Percentiles rank a stretch among this genome's conserved stretches.
Evolutionary conservation across 805 yeast genomes (phyloP).

Genomic region (Zygosaccharomyces gambellarensis): DNA sequence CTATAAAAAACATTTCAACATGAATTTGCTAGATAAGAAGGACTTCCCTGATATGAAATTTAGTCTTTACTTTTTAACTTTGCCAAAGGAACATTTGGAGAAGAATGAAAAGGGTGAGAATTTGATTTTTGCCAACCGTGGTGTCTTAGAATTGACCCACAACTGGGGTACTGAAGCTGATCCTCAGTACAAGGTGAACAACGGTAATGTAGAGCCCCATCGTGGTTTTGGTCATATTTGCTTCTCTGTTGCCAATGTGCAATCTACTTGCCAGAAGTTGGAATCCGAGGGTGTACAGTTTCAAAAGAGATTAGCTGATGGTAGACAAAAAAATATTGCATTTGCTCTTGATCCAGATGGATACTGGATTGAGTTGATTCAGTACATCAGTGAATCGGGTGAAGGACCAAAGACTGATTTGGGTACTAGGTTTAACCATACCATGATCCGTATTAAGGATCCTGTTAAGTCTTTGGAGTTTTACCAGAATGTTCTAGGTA

Average conservation of each 20-base stretch:
- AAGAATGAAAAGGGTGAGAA: constrained; percentile 41
- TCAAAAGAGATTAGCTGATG: constrained; percentile 81
- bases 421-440: constrained; percentile 60
- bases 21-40: constrained; percentile 52
- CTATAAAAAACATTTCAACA: constrained; percentile 70
- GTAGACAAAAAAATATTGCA: constrained; percentile 89
- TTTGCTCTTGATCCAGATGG: constrained; percentile 94
- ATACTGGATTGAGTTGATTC: constrained; percentile 91
- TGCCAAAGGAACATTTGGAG: constrained; percentile 24
- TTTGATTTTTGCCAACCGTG: constrained; percentile 37
- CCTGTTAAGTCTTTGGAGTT: constrained; percentile 70
- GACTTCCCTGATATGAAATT: constrained; percentile 53
- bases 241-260: constrained; percentile 77
- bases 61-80: constrained; percentile 65
- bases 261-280: constrained; percentile 52
- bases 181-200: constrained; percentile 52
- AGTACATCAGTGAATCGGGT: constrained; percentile 37
- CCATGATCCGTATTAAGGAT: constrained; percentile 91
- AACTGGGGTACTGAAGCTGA: constrained; percentile 67
- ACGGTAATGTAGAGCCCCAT: constrained; percentile 80
- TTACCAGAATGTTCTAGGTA: constrained; percentile 74
- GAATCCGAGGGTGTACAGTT: constrained; percentile 62
- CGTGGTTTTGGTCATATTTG: constrained; percentile 95
- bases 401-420: constrained; percentile 11
- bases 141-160: constrained; percentile 81